phyloP scores from a whole-genome alignment of 345 rosid genomes.

The Clausena lansium region DNA sequence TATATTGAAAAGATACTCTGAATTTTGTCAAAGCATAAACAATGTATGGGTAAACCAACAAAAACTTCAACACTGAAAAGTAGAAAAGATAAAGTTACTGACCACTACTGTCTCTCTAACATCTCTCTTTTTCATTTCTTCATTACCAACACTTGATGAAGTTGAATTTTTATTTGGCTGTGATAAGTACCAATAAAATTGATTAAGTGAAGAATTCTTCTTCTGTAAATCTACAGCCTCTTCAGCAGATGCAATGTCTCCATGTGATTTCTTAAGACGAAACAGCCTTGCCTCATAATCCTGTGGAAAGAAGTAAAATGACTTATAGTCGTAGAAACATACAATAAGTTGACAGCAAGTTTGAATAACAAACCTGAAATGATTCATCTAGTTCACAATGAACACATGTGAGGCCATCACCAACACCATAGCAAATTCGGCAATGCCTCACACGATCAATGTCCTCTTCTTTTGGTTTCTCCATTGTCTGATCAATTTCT shows the following conservation, averaged over 20 bases:
- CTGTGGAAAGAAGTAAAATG: constrained; percentile 37
- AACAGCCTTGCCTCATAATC: constrained; percentile 89
- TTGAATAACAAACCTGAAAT: constrained; percentile 58
- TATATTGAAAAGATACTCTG: background rate
- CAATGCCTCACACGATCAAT: constrained; percentile 72
- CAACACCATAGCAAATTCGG: constrained; percentile 56
- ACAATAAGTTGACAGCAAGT: constrained; percentile 10
- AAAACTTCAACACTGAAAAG: background rate
- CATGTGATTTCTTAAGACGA: constrained; percentile 64
- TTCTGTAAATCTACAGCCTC: constrained; percentile 73
- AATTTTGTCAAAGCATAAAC: constrained; percentile 4
- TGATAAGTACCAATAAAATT: constrained; percentile 70
- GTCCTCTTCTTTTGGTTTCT: constrained; percentile 73
- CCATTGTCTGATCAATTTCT: constrained; percentile 80
- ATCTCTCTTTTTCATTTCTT: constrained; percentile 60
- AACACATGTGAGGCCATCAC: constrained; percentile 77
- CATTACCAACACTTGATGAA: constrained; percentile 33
- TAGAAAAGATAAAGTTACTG: constrained; percentile 34
- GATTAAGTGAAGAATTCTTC: constrained; percentile 76
- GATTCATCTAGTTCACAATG: constrained; percentile 84
- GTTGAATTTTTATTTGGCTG: constrained; percentile 41
- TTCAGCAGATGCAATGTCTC: constrained; percentile 77
- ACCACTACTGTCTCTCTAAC: constrained; percentile 69
- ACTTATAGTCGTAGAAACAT: constrained; percentile 9
- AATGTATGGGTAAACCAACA: background rate